phyloP scores from a whole-genome alignment of 148 eudicot genomes.

The Chenopodium quinoa region DNA sequence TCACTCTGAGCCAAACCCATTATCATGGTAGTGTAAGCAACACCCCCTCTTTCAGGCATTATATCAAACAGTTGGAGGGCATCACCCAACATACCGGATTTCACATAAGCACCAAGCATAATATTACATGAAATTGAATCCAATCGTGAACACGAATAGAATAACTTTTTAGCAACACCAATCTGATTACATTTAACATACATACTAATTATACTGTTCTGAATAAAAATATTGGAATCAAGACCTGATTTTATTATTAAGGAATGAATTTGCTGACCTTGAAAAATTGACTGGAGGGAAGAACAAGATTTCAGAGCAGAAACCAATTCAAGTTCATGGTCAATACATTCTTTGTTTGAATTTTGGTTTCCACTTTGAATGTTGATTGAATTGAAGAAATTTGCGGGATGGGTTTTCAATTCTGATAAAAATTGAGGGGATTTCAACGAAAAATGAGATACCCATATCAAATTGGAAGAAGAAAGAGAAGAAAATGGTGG shows the following conservation, averaged over 20 bases:
- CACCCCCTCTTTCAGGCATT: conserved; percentile 63
- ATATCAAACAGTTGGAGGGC: conserved; percentile 69
- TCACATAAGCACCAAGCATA: conserved; percentile 72
- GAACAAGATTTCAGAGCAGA: conserved; percentile 67
- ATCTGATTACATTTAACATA: conserved; percentile 60
- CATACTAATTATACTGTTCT: conserved; percentile 76
- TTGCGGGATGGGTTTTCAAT: conserved; percentile 31
- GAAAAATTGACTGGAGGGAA: conserved; percentile 32
- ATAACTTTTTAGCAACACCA: conserved; percentile 45
- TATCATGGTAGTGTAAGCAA: conserved; percentile 82
- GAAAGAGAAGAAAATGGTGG: conserved; percentile 8
- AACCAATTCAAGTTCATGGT: conserved; percentile 47
- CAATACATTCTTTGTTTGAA: conserved; percentile 13
- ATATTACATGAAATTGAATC: conserved; percentile 71
- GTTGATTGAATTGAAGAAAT: conserved; percentile 33
- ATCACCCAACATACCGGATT: conserved; percentile 41
- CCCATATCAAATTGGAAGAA: conserved; percentile 33
- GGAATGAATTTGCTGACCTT: conserved; percentile 65
- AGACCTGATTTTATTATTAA: conserved; percentile 52
- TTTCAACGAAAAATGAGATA: conserved; percentile 27
- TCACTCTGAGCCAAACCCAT: conserved; percentile 60
- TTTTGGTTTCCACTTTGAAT: conserved; percentile 22
- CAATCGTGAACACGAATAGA: conserved; percentile 26
- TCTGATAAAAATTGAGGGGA: conserved; percentile 16
- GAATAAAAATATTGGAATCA: conserved; percentile 54